Evolutionary conservation across 768 basidiomycete species (phyloP).

Genomic region (Phlebiopsis gigantea): DNA sequence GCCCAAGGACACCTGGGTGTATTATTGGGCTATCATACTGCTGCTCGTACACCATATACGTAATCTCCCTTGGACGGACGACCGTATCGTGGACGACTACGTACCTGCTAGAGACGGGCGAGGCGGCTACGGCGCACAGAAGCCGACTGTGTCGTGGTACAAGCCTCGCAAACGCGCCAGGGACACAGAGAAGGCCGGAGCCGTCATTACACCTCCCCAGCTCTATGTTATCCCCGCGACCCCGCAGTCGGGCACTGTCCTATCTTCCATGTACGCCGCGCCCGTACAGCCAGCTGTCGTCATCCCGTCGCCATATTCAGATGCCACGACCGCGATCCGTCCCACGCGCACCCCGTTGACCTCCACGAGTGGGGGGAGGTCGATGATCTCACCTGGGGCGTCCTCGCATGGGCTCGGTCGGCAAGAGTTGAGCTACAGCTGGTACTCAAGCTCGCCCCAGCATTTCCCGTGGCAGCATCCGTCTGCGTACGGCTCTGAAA

Average conservation of each 20-base stretch:
- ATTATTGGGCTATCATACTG: conserved; percentile 6
- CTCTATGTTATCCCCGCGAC: conserved; percentile 9
- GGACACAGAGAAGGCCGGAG: conserved; percentile 7
- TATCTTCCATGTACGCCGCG: background rate
- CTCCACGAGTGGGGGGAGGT: conserved; percentile 4
- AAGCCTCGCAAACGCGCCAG: background rate
- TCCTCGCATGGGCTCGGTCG: conserved; percentile 12
- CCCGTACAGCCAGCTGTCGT: background rate
- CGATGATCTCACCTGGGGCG: conserved; percentile 4
- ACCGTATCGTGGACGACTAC: conserved; percentile 9
- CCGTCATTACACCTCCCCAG: background rate
- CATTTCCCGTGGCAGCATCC: background rate
- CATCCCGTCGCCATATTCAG: conserved; percentile 4
- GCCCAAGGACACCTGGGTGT: conserved; percentile 11
- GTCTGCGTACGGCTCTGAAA: background rate
- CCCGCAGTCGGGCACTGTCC: conserved; percentile 1
- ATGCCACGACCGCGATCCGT: conserved; percentile 10
- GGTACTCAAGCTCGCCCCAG: conserved; percentile 10
- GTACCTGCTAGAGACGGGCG: conserved; percentile 10
- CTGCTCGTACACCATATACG: background rate
- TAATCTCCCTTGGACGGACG: conserved; percentile 5
- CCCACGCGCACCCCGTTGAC: conserved; percentile 9
- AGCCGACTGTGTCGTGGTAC: conserved; percentile 6
- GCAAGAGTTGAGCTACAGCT: conserved; percentile 9
- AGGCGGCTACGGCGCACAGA: conserved; percentile 1